phyloP scores from a whole-genome alignment of 73 alveolate species.

The Urostyla sp. region DNA sequence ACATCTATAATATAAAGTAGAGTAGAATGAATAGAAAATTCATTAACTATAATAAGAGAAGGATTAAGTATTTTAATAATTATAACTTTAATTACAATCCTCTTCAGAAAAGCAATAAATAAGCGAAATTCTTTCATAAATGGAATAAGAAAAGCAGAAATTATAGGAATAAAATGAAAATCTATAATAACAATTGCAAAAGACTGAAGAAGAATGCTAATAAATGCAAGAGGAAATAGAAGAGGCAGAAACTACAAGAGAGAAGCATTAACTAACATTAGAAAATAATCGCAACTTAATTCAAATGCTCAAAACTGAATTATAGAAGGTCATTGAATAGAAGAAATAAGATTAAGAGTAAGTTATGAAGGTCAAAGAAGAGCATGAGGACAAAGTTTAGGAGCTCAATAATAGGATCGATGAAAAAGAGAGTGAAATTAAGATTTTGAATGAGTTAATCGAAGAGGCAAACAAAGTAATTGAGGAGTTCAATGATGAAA shows the following conservation, averaged over 20 bases:
- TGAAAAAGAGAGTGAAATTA: constrained; percentile 1
- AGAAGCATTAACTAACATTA: not conserved
- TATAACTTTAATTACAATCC: too few species aligned
- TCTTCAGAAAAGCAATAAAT: too few species aligned
- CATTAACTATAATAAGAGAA: too few species aligned
- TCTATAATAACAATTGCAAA: too few species aligned
- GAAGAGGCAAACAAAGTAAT: constrained; percentile 58
- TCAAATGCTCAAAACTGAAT: constrained; percentile 44
- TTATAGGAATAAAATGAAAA: too few species aligned
- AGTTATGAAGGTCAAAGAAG: not conserved
- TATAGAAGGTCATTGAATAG: not conserved
- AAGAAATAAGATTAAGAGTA: not conserved
- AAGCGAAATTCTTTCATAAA: too few species aligned
- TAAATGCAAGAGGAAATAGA: not conserved
- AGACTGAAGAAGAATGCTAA: not conserved
- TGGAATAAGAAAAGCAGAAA: too few species aligned
- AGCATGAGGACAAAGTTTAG: constrained; percentile 2
- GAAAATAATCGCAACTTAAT: constrained; percentile 42
- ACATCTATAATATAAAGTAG: not conserved
- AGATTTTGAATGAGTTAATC: constrained; percentile 36
- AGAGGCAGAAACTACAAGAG: constrained; percentile 31
- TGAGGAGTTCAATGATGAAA: constrained; percentile 72
- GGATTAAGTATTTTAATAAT: too few species aligned
- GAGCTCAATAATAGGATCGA: not conserved
- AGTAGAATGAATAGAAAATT: not conserved